Evolutionary conservation across 306 rosid species (phyloP).

Genomic region (Pueraria montana): DNA sequence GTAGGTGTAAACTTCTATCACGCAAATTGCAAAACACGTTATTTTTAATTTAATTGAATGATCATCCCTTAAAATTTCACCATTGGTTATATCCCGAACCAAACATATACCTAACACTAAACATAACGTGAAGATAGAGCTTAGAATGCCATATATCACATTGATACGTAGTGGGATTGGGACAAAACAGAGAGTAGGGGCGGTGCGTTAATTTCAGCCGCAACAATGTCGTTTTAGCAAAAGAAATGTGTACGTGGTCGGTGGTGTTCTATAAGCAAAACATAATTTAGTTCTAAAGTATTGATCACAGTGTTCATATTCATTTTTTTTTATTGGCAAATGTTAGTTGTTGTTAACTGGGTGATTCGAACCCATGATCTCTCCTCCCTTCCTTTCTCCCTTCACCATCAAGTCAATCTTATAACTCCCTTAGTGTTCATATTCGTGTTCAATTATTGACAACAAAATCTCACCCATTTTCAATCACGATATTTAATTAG

Average conservation of each 20-base stretch:
- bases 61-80: background rate
- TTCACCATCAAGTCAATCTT: too few species aligned
- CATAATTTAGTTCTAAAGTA: background rate
- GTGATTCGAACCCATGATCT: too few species aligned
- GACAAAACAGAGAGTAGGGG: background rate
- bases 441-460: background rate
- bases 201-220: conserved; percentile 10
- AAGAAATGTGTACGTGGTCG: conserved; percentile 13
- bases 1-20: background rate
- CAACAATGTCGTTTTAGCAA: conserved; percentile 6
- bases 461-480: background rate
- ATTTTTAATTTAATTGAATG: background rate
- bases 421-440: conserved; percentile 9
- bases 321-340: too few species aligned
- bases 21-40: conserved; percentile 12
- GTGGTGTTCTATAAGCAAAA: conserved; percentile 11
- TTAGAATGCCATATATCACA: background rate
- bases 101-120: conserved; percentile 13
- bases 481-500: background rate
- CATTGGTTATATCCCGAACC: background rate
- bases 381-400: too few species aligned
- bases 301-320: background rate
- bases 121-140: background rate
- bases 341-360: too few species aligned
- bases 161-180: background rate